A percentile compares a stretch with the other conserved stretches of the same genome.
Conservation (phyloP, 371 early-diverging fungal species). For the Furculomyces boomerangus region DNA sequence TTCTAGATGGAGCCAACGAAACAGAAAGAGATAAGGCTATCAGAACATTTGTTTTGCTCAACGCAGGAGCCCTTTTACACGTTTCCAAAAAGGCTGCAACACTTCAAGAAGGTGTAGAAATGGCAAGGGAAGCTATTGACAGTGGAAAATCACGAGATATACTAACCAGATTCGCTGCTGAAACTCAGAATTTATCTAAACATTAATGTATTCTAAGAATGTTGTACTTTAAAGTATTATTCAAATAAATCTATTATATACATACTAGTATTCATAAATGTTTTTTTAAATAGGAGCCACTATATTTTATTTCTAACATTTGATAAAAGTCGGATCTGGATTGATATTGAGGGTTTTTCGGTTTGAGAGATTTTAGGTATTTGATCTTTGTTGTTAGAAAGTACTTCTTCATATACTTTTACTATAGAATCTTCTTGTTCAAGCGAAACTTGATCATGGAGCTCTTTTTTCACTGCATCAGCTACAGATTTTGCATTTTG, state of each 20-base stretch:
- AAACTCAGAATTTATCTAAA: slow-evolving; percentile 20
- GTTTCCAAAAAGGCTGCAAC: slow-evolving; percentile 56
- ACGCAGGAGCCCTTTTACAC: slow-evolving; percentile 67
- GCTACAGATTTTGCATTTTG: slow-evolving; percentile 34
- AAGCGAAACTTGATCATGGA: slow-evolving; percentile 27
- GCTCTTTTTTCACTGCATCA: slow-evolving; percentile 22
- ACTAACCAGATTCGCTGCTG: slow-evolving; percentile 39
- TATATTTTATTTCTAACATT: no score
- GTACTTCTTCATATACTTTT: slow-evolving; percentile 31
- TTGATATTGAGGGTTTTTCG: neutral
- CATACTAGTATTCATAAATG: no score
- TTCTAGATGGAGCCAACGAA: slow-evolving; percentile 40
- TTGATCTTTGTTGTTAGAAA: slow-evolving; percentile 8
- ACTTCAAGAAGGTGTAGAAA: slow-evolving; percentile 54
- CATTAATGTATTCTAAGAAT: neutral
- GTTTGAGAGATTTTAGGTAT: neutral
- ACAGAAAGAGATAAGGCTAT: slow-evolving; percentile 34
- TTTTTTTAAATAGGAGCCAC: no score
- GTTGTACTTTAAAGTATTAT: neutral
- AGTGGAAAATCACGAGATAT: slow-evolving; percentile 45
- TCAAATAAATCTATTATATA: neutral
- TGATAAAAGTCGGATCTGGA: no score
- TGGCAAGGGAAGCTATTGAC: slow-evolving; percentile 54
- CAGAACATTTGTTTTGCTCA: slow-evolving; percentile 78
- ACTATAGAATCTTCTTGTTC: slow-evolving; percentile 30